Evolutionary conservation across 208 protist species (phyloP).

Genomic region (Trypanosoma scelopori): DNA sequence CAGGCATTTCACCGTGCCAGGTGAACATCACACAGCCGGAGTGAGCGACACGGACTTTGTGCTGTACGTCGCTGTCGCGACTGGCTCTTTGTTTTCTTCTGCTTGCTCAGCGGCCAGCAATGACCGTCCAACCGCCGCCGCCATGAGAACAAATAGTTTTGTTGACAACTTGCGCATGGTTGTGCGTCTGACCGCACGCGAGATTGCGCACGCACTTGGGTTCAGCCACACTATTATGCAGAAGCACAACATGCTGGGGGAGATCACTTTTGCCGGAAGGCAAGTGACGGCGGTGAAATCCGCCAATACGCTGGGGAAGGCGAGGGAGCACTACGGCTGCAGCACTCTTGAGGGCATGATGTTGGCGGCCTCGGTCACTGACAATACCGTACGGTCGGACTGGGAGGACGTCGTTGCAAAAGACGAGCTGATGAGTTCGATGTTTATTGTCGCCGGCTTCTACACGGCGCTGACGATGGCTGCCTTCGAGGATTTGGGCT

Average conservation of each 20-base stretch:
- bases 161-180: neutral
- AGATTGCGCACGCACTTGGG: constrained; percentile 45
- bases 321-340: constrained; percentile 72
- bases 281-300: constrained; percentile 15
- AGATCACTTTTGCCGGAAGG: neutral
- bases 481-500: constrained; percentile 74
- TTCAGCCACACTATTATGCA: constrained; percentile 18
- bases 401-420: too few species aligned
- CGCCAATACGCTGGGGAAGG: constrained; percentile 30
- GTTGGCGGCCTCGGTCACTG: neutral
- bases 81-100: constrained; percentile 11
- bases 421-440: too few species aligned
- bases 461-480: constrained; percentile 82
- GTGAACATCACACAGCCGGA: constrained; percentile 34
- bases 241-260: neutral
- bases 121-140: constrained; percentile 25
- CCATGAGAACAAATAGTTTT: constrained; percentile 23
- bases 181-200: constrained; percentile 31
- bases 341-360: constrained; percentile 35
- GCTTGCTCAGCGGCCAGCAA: constrained; percentile 39
- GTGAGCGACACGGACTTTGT: constrained; percentile 56
- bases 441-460: constrained; percentile 19
- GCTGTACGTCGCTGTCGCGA: constrained; percentile 60
- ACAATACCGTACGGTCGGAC: too few species aligned
- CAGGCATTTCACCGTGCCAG: constrained; percentile 46